Base-by-base conservation (phyloP, 2,329 filamentous ascomycete species). In the Pestalotiopsis sp. region DNA sequence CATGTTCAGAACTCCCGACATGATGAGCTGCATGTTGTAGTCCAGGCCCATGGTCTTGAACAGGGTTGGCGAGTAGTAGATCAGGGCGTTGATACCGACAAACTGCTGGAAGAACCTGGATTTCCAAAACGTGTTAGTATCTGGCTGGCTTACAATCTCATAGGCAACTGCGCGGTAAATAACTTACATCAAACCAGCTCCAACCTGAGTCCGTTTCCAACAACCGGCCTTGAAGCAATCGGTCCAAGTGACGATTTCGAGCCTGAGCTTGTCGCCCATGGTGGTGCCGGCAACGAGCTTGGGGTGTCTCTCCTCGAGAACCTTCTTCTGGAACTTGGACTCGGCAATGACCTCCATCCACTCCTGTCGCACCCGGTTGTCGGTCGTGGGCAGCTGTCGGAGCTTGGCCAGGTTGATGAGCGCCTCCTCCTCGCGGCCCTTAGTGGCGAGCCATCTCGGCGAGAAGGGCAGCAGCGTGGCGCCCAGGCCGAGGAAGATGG, bases 301-400 rank as follows among this genome's bases (percentile, higher is more conserved):
- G 0, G 79, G 78, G 52, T 80, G 80, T 7, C 74, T 71, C 64
- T 80, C 74, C 4, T 73, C 75, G 1, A 80, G 80, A 64, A 82
- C 75, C 71, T 86, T 78, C 66, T 81, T 78, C 69, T 87, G 85
- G 74, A 88, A 86, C 9, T 81, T 80, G 12, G 85, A 84, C 71
- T 90, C 87, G 1, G 86, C 83, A 11, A 84, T 81, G 60, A 86
- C 85, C 27, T 85, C 83, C 41, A 81, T 72, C 70, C 79, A 82
- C 72, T 90, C 88, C 66, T 83, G 80, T 7, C 83, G 80, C 4
- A 90, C 81, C 4, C 86, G 80, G 12, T 79, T 73, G 69, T 90
- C 86, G 1, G 78, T 81, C 0, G 75, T 70, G 0, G 86, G 85
- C 3, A 89, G 78, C 36, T 81, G 79, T 17, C 87, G 83, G 4